Evolutionary conservation across 345 rosid species (phyloP).

Genomic region (Acer negundo): DNA sequence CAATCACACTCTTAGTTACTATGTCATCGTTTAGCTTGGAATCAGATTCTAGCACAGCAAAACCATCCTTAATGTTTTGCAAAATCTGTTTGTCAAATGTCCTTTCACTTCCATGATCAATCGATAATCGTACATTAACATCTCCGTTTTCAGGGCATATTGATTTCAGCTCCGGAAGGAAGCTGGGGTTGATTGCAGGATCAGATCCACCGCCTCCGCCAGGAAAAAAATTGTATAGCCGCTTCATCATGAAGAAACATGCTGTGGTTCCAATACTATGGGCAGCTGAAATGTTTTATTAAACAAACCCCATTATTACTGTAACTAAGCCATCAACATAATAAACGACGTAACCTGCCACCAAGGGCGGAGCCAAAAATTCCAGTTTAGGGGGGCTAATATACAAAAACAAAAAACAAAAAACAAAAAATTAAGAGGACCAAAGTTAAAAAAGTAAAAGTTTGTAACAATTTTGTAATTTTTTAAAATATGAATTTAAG

Average conservation of each 20-base stretch:
- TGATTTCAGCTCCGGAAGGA: slow-evolving; percentile 45
- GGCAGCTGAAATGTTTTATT: slow-evolving; percentile 48
- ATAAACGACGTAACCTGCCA: too few species aligned
- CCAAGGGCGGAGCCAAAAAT: too few species aligned
- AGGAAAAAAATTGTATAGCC: slow-evolving; percentile 61
- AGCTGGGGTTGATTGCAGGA: slow-evolving; percentile 51
- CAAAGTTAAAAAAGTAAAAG: too few species aligned
- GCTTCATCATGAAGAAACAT: slow-evolving; percentile 77
- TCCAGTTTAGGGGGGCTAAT: too few species aligned
- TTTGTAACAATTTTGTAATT: too few species aligned
- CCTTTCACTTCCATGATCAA: slow-evolving; percentile 54
- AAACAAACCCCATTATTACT: background rate
- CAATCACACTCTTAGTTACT: slow-evolving; percentile 40
- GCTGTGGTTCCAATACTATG: slow-evolving; percentile 88
- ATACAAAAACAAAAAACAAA: too few species aligned
- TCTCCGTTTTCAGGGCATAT: slow-evolving; percentile 63
- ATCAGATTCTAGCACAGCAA: slow-evolving; percentile 74
- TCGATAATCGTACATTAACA: slow-evolving; percentile 49
- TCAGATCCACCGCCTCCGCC: slow-evolving; percentile 45
- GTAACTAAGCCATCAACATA: too few species aligned
- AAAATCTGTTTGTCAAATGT: slow-evolving; percentile 62
- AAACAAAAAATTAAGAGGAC: too few species aligned
- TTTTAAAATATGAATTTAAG: too few species aligned
- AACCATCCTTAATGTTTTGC: slow-evolving; percentile 57
- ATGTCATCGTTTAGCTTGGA: slow-evolving; percentile 68